Base-by-base conservation (phyloP, 2,329 filamentous ascomycete species). In the Geosmithia flava region DNA sequence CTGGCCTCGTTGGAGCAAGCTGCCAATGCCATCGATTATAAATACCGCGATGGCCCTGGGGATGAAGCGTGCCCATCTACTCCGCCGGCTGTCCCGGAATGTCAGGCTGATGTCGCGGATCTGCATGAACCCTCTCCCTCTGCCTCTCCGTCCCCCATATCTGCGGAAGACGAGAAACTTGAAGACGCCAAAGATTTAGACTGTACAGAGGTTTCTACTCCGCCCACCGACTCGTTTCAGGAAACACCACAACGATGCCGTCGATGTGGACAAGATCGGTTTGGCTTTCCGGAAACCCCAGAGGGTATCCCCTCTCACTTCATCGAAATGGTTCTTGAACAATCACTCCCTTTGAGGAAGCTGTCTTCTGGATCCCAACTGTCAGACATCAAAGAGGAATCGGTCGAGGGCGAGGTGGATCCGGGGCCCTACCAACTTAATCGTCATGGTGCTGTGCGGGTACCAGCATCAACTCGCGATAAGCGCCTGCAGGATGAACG, bases 1-100 rank as follows among this genome's bases (percentile, higher is more conserved):
- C 53, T 56, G 43, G 50, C 52, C 27, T 54, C 49, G 29, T 52
- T 65, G 27, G 61, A 64, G 42, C 59, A 59, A 46, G 56, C 57
- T 40, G 60, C 56, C 6, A 54, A 57, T 29, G 57, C 59, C 27
- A 60, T 62, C 47, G 56, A 60, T 42, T 19, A 5, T 10, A 42
- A 42, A n/a, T 42, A 42, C 20, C n/a, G 40, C 40, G n/a, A 37
- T 11, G 33, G 33, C 6, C 33, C 13, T 16, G 33, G 3, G 11
- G 33, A 37, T 13, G 33, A 37, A 13, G 33, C 15, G 33, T 5
- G 11, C 13, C 33, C 10, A 13, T 16, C 11, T 37, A 37, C 15
- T 13, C 33, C 33, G 33, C 15, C 33, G 11, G 15, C 3, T 11
- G 15, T 37, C 15, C 33, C 61, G 42, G 59, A 16, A 16, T 7